phyloP scores from a whole-genome alignment of 192 early-diverging fungal genomes.

The Chytriomyces sp. region DNA sequence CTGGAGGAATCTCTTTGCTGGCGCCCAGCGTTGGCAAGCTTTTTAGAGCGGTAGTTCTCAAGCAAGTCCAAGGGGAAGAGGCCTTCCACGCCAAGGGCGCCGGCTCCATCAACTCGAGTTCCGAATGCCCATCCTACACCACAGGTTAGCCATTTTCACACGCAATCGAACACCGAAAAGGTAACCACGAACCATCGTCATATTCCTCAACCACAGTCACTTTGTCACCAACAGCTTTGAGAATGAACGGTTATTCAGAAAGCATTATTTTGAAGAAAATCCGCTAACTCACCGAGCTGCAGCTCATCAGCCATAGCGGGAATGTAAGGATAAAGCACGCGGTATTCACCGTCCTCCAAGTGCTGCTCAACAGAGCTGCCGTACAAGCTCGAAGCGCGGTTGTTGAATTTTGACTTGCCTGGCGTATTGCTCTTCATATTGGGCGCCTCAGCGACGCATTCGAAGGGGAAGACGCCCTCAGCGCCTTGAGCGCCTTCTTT shows the following conservation, averaged over 20 bases:
- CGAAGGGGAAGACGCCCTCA: slow-evolving; percentile 12
- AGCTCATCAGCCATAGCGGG: slow-evolving; percentile 4
- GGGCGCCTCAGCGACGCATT: not conserved
- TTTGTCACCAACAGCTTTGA: not conserved
- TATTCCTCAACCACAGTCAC: slow-evolving; percentile 13
- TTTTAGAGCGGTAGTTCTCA: slow-evolving; percentile 6
- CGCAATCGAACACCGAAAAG: not conserved
- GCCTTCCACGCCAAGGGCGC: not conserved
- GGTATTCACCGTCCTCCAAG: not conserved
- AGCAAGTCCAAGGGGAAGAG: slow-evolving; percentile 5
- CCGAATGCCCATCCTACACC: not conserved
- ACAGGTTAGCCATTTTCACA: not conserved
- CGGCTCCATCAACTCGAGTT: not conserved
- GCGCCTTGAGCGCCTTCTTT: slow-evolving; percentile 1
- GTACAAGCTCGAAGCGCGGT: slow-evolving; percentile 17
- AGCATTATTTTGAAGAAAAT: too few species aligned
- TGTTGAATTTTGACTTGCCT: slow-evolving; percentile 13
- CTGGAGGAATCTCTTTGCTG: not conserved
- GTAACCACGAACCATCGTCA: slow-evolving; percentile 9
- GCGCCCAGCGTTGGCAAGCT: not conserved
- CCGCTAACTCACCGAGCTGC: not conserved
- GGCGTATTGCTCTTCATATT: not conserved
- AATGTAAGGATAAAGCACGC: not conserved
- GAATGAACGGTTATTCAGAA: too few species aligned
- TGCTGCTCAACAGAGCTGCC: not conserved